phyloP scores from a whole-genome alignment of 306 rosid genomes.

The Gynostemma pentaphyllum region DNA sequence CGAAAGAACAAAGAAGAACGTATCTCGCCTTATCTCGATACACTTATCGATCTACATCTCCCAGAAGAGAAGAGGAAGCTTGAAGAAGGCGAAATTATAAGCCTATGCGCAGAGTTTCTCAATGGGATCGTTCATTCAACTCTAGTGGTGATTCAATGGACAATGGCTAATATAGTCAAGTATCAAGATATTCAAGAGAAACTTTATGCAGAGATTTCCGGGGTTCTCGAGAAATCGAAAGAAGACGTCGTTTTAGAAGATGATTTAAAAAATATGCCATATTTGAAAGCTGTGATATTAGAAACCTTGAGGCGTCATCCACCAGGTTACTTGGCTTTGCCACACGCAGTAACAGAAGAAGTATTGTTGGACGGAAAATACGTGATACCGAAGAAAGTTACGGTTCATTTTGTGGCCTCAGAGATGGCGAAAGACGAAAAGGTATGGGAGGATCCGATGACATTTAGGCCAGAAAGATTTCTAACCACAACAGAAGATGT shows the following conservation, averaged over 20 bases:
- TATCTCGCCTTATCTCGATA: constrained; percentile 4
- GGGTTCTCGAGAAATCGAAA: not conserved
- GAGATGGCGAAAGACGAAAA: constrained; percentile 3
- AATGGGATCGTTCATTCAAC: constrained; percentile 13
- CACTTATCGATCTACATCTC: constrained; percentile 2
- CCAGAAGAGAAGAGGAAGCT: constrained; percentile 13
- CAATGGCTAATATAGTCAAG: constrained; percentile 10
- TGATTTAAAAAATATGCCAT: constrained; percentile 6
- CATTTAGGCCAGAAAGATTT: constrained; percentile 13
- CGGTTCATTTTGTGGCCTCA: not conserved
- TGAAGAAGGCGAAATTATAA: constrained; percentile 13
- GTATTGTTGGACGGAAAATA: constrained; percentile 3
- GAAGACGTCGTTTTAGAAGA: not conserved
- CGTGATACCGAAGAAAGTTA: constrained; percentile 4
- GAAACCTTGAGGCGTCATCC: constrained; percentile 12
- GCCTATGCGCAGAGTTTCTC: constrained; percentile 13
- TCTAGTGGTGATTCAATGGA: constrained; percentile 10
- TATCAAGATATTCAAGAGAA: constrained; percentile 13
- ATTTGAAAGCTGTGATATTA: constrained; percentile 13
- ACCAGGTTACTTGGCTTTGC: constrained; percentile 4
- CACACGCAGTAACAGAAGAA: not conserved
- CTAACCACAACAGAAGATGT: not conserved
- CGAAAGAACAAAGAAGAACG: not conserved
- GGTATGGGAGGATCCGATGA: constrained; percentile 12
- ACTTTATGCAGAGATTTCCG: not conserved